A percentile compares a stretch with the other conserved stretches of the same genome.
phyloP scores from a whole-genome alignment of 352 stramenopile species.

The Phytophthora multivora region DNA sequence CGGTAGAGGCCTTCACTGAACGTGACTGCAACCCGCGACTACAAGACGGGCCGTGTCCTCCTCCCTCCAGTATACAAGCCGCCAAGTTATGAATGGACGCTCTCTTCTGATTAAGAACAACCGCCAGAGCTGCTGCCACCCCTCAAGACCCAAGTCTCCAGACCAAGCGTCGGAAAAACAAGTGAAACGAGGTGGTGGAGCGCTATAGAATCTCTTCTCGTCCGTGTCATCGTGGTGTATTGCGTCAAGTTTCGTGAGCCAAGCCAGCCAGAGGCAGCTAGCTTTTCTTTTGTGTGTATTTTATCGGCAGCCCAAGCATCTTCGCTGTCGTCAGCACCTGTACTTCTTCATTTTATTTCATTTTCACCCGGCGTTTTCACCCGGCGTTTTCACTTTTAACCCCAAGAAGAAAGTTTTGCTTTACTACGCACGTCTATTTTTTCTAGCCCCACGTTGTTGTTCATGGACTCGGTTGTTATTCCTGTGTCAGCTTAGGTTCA shows the following conservation, averaged over 20 bases:
- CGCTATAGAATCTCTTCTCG: slow-evolving; percentile 38
- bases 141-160: slow-evolving; percentile 6
- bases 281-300: slow-evolving; percentile 45
- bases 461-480: slow-evolving; percentile 8
- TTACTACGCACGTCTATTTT: slow-evolving; percentile 16
- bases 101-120: slow-evolving; percentile 23
- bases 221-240: slow-evolving; percentile 38
- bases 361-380: slow-evolving; percentile 24
- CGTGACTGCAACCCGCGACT: slow-evolving; percentile 35
- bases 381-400: slow-evolving; percentile 31
- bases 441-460: slow-evolving; percentile 9
- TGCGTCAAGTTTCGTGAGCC: slow-evolving; percentile 41
- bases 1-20: slow-evolving; percentile 45
- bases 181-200: slow-evolving; percentile 26
- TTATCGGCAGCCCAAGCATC: slow-evolving; percentile 36
- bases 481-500: slow-evolving; percentile 5
- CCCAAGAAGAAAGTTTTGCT: slow-evolving; percentile 38
- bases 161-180: slow-evolving; percentile 18
- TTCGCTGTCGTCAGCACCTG: slow-evolving; percentile 31
- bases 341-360: slow-evolving; percentile 37
- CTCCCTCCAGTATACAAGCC: slow-evolving; percentile 25
- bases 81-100: slow-evolving; percentile 27
- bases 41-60: slow-evolving; percentile 31
- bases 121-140: slow-evolving; percentile 10
- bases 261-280: slow-evolving; percentile 38